Evolutionary conservation across 83 land plant species (phyloP).

Genomic region (Larix sibirica): DNA sequence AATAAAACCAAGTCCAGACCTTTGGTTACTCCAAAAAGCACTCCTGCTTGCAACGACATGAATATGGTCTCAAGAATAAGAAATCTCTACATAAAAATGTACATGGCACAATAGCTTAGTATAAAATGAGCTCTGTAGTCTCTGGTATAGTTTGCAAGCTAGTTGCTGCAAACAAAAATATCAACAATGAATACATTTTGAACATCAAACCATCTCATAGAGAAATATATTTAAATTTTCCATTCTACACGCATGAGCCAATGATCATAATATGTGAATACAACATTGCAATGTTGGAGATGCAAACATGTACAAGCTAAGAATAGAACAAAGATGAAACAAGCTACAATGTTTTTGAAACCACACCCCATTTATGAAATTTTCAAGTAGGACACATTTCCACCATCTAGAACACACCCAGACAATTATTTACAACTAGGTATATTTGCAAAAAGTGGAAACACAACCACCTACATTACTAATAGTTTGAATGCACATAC

Average conservation of each 20-base stretch:
- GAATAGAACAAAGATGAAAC: too few relatives aligned
- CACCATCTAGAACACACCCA: too few relatives aligned
- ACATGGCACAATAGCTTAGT: conserved; percentile 71
- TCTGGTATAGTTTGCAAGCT: conserved; percentile 71
- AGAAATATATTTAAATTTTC: too few relatives aligned
- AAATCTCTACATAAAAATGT: conserved; percentile 92
- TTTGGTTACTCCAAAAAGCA: conserved; percentile 78
- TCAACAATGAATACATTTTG: neutral
- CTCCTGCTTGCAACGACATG: conserved; percentile 90
- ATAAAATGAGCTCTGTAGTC: conserved; percentile 80
- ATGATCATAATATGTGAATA: neutral
- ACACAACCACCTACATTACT: too few relatives aligned
- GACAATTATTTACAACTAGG: too few relatives aligned
- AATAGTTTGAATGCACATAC: too few relatives aligned
- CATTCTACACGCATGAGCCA: neutral
- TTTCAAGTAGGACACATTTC: too few relatives aligned
- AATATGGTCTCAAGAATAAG: conserved; percentile 95
- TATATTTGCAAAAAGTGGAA: too few relatives aligned
- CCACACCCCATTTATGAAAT: too few relatives aligned
- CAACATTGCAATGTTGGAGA: neutral
- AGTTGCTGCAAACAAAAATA: conserved; percentile 50
- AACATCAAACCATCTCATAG: neutral
- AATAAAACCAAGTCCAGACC: conserved; percentile 78
- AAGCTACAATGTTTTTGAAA: too few relatives aligned
- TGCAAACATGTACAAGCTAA: neutral